Evolutionary conservation across 352 stramenopile genomes (phyloP), one percentile per base, ranked within the genome.

Genomic region (Pythium myriotylum): DNA sequence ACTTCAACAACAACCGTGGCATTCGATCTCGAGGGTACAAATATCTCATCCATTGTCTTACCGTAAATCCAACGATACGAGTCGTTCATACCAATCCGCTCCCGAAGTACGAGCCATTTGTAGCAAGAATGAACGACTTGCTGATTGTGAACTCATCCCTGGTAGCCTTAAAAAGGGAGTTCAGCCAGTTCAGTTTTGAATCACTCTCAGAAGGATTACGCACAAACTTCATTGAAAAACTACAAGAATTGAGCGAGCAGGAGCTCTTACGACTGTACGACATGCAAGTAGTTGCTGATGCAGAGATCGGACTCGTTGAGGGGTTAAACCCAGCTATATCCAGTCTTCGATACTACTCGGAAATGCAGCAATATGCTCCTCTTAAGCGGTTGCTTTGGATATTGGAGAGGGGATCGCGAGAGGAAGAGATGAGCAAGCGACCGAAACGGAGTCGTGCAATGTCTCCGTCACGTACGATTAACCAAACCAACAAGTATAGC

Each of bases 161-260:
- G 1, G 39, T 35, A 0, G 29, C 47, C 14, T 29, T 84, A 4
- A 73, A 56, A 40, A 64, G 39, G 41, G 77, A 68, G 49, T 66
- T 73, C 22, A 52, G 50, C 22, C 19, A 37, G 19, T 70, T 67
- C 42, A 67, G 73, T 17, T 82, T 83, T 43, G 67, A 67, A 0
- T 50, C 58, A 8, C 63, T 90, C 0, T 79, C 74, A 4, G 72
- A 84, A 13, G 54, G 55, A 0, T 62, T 84, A 24, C 76, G 81
- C 13, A 85, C 77, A 16, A 90, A 89, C 27, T 86, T 91, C 49
- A 71, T 92, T 24, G 62, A 86, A 23, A 92, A 92, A 58, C 53
- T 90, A 23, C 52, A 77, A 27, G 68, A 73, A 45, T 67, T 88
- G 48, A 89, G 75, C 26, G 81, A 90, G 39, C 57, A 9, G 4